Evolutionary conservation across 2,329 filamentous ascomycete genomes (phyloP).

Genomic region (Exophiala phaeomuriformis): DNA sequence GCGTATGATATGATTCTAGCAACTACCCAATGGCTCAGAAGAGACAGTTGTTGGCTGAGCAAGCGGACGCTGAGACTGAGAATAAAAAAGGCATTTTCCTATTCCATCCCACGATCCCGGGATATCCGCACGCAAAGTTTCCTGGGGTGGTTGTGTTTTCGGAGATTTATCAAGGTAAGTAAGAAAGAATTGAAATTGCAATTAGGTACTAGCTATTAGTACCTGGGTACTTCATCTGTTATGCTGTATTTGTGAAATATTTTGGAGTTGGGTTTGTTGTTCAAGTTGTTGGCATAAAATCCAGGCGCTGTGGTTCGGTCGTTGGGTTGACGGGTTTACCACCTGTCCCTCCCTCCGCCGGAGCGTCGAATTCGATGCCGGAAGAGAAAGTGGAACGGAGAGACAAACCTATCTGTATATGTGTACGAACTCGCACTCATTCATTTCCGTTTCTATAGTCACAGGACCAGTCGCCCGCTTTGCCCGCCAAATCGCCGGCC

Average conservation of each 20-base stretch:
- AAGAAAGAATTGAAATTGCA: not conserved
- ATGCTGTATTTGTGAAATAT: too few species aligned
- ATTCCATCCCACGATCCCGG: slow-evolving; percentile 76
- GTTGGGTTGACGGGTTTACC: too few species aligned
- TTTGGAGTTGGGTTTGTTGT: too few species aligned
- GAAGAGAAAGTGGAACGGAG: not conserved
- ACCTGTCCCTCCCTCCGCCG: not conserved
- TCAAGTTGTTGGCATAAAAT: too few species aligned
- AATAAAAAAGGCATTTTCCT: slow-evolving; percentile 65
- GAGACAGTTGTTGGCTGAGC: slow-evolving; percentile 10
- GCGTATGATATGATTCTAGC: slow-evolving; percentile 38
- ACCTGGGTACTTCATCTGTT: too few species aligned
- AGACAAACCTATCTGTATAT: too few species aligned
- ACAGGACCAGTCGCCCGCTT: slow-evolving; percentile 86
- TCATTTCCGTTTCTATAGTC: slow-evolving; percentile 45
- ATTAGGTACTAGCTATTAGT: slow-evolving; percentile 4
- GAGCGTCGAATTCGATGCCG: not conserved
- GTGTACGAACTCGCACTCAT: too few species aligned
- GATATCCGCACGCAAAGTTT: slow-evolving; percentile 83
- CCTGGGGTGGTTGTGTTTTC: slow-evolving; percentile 83
- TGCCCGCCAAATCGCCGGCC: slow-evolving; percentile 80
- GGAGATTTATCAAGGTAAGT: slow-evolving; percentile 89
- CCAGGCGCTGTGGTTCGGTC: too few species aligned
- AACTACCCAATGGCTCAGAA: not conserved
- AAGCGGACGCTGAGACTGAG: not conserved